A percentile compares a stretch with the other conserved stretches of the same genome.
These are phyloP conservation scores for Favolaschia claudopus DNA, from an alignment of 768 basidiomycete species.

Conservation along the genomic window DNA sequence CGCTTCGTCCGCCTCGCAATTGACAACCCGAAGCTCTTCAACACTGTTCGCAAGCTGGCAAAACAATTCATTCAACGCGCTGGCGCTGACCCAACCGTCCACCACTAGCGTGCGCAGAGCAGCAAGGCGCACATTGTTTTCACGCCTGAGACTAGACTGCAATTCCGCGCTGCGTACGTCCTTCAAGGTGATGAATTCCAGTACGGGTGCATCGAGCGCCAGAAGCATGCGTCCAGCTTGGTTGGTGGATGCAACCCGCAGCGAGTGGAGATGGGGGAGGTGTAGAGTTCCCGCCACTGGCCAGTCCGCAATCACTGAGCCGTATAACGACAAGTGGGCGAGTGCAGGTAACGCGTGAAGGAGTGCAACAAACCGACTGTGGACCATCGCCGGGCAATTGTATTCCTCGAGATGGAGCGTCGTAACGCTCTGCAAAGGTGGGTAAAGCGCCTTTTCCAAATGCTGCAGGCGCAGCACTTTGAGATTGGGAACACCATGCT, in stretches of 20 bases:
- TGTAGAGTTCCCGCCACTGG: background rate
- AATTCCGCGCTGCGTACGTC: background rate
- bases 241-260: slow-evolving; percentile 2
- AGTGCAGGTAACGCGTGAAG: slow-evolving; percentile 41
- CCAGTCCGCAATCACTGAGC: slow-evolving; percentile 26
- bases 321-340: slow-evolving; percentile 42
- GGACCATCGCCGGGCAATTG: slow-evolving; percentile 28
- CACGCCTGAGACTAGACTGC: background rate
- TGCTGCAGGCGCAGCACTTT: slow-evolving; percentile 39
- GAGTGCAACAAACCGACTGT: slow-evolving; percentile 34
- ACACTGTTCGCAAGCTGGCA: background rate
- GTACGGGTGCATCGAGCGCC: slow-evolving; percentile 3
- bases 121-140: background rate
- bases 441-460: background rate
- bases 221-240: background rate
- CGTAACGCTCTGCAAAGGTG: slow-evolving; percentile 30
- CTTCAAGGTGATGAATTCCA: slow-evolving; percentile 8
- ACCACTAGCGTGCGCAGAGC: slow-evolving; percentile 8
- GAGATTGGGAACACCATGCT: slow-evolving; percentile 38
- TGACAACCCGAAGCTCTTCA: slow-evolving; percentile 8
- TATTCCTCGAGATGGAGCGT: slow-evolving; percentile 44
- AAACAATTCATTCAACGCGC: background rate
- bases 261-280: slow-evolving; percentile 16
- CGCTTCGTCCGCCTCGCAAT: slow-evolving; percentile 17
- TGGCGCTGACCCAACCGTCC: background rate